Evolutionary conservation across 768 basidiomycete genomes (phyloP), one percentile per base, ranked within the genome.

Genomic region (Pulveroboletus frians): DNA sequence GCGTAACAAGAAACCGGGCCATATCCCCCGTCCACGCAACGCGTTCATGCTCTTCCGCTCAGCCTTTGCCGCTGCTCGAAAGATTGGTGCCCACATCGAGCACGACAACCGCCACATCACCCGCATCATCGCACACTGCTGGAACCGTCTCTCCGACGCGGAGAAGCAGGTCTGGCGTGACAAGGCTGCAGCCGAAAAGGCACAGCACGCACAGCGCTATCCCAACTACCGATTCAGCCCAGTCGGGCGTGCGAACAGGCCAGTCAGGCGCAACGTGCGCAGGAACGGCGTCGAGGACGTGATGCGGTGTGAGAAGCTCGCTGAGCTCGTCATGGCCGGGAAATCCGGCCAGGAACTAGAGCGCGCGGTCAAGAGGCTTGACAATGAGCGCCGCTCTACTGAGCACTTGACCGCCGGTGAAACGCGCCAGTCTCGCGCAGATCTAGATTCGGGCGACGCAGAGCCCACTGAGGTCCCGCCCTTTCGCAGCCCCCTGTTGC

Each of bases 1-100:
- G 6, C 63, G 66, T 3, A 67, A 67, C 50, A 63, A 61, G 34
- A 38, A 63, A 70, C 54, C 76, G 68, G 50, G 80, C 71, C 69
- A 70, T 55, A 59, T 70, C 15, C 69, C 69, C 11, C 71, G 69
- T 36, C 69, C 69, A 1, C 55, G 71, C 3, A 75, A 73, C 53
- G 73, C 72, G 35, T 73, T 75, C 60, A 73, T 84, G 73, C 75
- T 83, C 62, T 84, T 77, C 63, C 75, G 81, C 18, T 83, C 78
- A 21, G 78, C 76, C 47, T 80, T 84, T 43, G 77, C 78, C 35
- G 74, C 76, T 4, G 71, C 73, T 7, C 73, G 76, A 36, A 78
- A 75, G 51, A 72, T 80, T 51, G 63, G 55, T 43, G 67, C 70
- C n/a, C 64, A 59, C 17, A 69, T 81, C 54, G 81, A 83, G 58